Conservation (phyloP, 1,139 yeast species). For the Suhomyces maxii region DNA sequence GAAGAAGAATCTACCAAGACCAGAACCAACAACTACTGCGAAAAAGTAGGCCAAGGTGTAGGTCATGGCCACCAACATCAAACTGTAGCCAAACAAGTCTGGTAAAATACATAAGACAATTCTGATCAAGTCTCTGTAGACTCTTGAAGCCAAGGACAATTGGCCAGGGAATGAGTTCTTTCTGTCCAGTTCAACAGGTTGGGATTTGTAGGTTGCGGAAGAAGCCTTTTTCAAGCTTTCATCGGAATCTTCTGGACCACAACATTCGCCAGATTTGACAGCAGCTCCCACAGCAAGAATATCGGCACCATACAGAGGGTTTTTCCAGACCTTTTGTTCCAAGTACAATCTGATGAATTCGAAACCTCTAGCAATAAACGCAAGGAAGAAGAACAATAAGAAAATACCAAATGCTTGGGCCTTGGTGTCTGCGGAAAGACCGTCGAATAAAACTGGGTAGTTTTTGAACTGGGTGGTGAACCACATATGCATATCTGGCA, state of each 20-base stretch:
- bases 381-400: constrained; percentile 54
- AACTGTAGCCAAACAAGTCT: constrained; percentile 64
- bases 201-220: constrained; percentile 7
- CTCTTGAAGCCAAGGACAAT: constrained; percentile 23
- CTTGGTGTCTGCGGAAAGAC: constrained; percentile 50
- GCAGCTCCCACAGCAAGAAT: not conserved
- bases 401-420: constrained; percentile 75
- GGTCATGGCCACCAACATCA: constrained; percentile 80
- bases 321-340: constrained; percentile 63
- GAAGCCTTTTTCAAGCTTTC: constrained; percentile 9
- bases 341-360: constrained; percentile 60
- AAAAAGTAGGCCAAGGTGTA: constrained; percentile 65
- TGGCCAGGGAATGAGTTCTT: constrained; percentile 7
- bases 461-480: constrained; percentile 50
- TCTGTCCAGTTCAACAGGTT: constrained; percentile 3
- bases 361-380: constrained; percentile 58
- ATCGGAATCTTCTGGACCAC: constrained; percentile 16
- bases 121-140: constrained; percentile 56
- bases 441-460: constrained; percentile 63
- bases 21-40: constrained; percentile 67
- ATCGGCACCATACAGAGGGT: constrained; percentile 28
- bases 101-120: constrained; percentile 56
- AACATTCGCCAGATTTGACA: constrained; percentile 7
- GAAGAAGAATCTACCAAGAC: constrained; percentile 67
- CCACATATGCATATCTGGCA: constrained; percentile 53